Percentiles rank a stretch among this genome's conserved stretches.
Evolutionary conservation across 495 filamentous ascomycete species (phyloP).

Genomic region (Annulohypoxylon nitens): DNA sequence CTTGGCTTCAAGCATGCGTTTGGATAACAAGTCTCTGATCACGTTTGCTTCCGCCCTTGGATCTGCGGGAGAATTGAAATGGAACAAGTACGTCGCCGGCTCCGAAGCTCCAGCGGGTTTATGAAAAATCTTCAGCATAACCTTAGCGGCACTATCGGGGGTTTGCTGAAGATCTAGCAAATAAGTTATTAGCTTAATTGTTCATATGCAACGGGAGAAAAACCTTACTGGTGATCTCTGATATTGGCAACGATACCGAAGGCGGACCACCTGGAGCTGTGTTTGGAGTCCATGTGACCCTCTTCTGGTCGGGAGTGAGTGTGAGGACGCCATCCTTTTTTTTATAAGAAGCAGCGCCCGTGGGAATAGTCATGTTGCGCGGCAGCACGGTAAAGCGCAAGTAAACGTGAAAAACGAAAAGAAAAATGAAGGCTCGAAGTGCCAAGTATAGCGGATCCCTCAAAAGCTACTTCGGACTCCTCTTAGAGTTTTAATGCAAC

Average conservation of each 20-base stretch:
- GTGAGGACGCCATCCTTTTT: conserved; percentile 93
- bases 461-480: background rate
- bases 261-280: conserved; percentile 66
- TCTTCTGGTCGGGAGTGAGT: conserved; percentile 74
- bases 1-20: conserved; percentile 77
- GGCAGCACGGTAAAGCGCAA: background rate
- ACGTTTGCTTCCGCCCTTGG: conserved; percentile 86
- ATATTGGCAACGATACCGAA: conserved; percentile 75
- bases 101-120: conserved; percentile 68
- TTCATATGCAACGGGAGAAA: conserved; percentile 2
- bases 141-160: conserved; percentile 81
- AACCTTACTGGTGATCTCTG: conserved; percentile 80
- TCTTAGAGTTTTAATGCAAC: conserved; percentile 2
- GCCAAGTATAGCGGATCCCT: background rate
- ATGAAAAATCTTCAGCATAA: conserved; percentile 89
- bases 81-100: conserved; percentile 81
- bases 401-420: conserved; percentile 1
- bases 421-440: background rate
- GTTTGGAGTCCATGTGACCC: conserved; percentile 83
- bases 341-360: conserved; percentile 85
- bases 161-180: conserved; percentile 88
- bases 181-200: conserved; percentile 24
- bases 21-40: conserved; percentile 84
- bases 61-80: conserved; percentile 80
- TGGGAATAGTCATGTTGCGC: conserved; percentile 69